phyloP scores from a whole-genome alignment of 306 rosid genomes.

The Dryas octopetala region DNA sequence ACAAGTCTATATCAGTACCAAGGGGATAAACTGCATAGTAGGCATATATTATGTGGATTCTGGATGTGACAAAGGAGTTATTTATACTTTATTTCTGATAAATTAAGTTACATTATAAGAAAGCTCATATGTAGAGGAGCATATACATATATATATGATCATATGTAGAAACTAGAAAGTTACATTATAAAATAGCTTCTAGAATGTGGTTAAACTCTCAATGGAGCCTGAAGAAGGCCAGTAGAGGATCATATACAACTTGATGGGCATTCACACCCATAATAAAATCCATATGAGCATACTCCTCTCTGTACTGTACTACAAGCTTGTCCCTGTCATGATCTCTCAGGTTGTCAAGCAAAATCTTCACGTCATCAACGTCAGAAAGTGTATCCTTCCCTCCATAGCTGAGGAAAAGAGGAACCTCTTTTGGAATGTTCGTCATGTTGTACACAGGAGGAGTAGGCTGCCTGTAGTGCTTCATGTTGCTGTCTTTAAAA shows the following conservation, averaged over 20 bases:
- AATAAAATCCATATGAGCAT: slow-evolving; percentile 85
- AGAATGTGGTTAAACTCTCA: slow-evolving; percentile 20
- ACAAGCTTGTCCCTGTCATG: slow-evolving; percentile 63
- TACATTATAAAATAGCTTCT: background rate
- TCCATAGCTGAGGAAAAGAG: slow-evolving; percentile 65
- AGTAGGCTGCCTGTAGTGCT: slow-evolving; percentile 62
- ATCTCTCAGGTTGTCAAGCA: slow-evolving; percentile 50
- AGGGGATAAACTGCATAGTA: no score
- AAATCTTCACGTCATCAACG: slow-evolving; percentile 55
- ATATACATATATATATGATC: no score
- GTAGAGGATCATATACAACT: slow-evolving; percentile 66
- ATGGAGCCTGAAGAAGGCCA: slow-evolving; percentile 61
- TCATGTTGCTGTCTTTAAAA: slow-evolving; percentile 36
- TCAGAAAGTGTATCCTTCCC: slow-evolving; percentile 73
- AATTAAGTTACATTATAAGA: background rate
- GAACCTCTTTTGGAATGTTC: slow-evolving; percentile 62
- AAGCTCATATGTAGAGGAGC: no score
- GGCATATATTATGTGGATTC: no score
- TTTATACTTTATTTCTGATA: background rate
- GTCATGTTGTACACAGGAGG: slow-evolving; percentile 72
- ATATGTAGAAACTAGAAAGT: no score
- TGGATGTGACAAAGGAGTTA: background rate
- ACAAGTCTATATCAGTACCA: no score
- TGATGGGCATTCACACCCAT: slow-evolving; percentile 66
- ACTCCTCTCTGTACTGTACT: slow-evolving; percentile 57